Evolutionary conservation across 2,329 filamentous ascomycete species (phyloP).

Genomic region (Neobulgaria alba): DNA sequence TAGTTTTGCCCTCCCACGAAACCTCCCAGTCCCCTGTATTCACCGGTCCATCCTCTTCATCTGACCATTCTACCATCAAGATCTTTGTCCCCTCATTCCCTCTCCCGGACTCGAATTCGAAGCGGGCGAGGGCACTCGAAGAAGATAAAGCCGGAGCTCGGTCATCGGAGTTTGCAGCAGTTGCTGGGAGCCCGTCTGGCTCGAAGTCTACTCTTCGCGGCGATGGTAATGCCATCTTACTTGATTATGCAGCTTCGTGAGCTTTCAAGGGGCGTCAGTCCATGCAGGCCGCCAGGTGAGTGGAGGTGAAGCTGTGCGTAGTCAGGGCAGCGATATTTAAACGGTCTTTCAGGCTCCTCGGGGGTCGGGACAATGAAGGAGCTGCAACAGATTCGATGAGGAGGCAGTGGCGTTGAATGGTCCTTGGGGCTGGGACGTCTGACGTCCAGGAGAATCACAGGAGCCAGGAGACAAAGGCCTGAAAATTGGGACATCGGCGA

Average conservation of each 20-base stretch:
- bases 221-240: constrained; percentile 21
- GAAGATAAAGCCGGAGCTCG: constrained; percentile 37
- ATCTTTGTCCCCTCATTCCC: constrained; percentile 83
- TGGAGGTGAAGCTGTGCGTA: constrained; percentile 11
- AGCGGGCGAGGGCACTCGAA: constrained; percentile 63
- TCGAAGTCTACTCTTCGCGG: constrained; percentile 22
- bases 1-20: constrained; percentile 73
- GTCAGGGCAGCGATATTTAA: constrained; percentile 3
- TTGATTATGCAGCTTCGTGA: constrained; percentile 12
- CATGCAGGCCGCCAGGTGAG: constrained; percentile 15
- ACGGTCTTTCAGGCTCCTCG: constrained; percentile 1
- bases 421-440: constrained; percentile 3
- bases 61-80: constrained; percentile 87
- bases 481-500: constrained; percentile 3
- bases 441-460: not conserved
- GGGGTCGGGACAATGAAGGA: not conserved
- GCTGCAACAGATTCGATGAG: not conserved
- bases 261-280: constrained; percentile 18
- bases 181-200: constrained; percentile 11
- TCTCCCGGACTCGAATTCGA: constrained; percentile 73
- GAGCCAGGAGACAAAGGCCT: constrained; percentile 4
- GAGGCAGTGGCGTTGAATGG: not conserved
- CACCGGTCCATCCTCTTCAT: constrained; percentile 36
- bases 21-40: constrained; percentile 57
- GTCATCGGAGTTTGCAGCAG: not conserved